These are phyloP conservation scores for Actinomortierella wolfii DNA, from an alignment of 371 early-diverging fungal genomes.

Conservation along the genomic window DNA sequence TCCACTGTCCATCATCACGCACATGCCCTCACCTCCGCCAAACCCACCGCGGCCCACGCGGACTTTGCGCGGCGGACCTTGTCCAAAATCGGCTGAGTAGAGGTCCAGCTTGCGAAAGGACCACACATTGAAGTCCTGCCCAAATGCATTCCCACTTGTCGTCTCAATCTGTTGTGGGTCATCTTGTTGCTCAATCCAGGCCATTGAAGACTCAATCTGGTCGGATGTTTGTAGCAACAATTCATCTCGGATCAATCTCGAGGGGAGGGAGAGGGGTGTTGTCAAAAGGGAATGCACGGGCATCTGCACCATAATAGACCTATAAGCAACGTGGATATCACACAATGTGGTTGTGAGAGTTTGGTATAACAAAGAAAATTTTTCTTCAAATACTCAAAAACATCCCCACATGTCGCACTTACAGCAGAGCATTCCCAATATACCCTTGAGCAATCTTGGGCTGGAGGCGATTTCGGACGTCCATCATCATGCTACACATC, in stretches of 20 bases:
- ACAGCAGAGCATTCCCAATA: slow-evolving; percentile 44
- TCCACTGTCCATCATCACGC: slow-evolving; percentile 38
- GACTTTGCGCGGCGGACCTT: slow-evolving; percentile 27
- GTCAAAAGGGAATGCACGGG: slow-evolving; percentile 43
- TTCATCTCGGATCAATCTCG: slow-evolving; percentile 36
- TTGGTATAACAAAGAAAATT: too few species aligned
- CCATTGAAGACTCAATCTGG: slow-evolving; percentile 31
- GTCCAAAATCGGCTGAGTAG: slow-evolving; percentile 39
- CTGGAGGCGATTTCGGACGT: slow-evolving; percentile 24
- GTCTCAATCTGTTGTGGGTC: slow-evolving; percentile 42
- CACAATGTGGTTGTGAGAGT: too few species aligned
- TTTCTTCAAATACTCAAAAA: too few species aligned
- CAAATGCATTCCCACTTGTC: slow-evolving; percentile 34
- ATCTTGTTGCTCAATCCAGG: slow-evolving; percentile 41
- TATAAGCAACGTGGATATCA: too few species aligned
- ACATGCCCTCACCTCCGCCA: slow-evolving; percentile 45
- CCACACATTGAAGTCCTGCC: slow-evolving; percentile 41
- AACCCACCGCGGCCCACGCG: slow-evolving; percentile 39
- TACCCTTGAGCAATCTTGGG: slow-evolving; percentile 29
- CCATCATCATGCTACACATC: slow-evolving; percentile 44
- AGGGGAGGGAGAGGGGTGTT: slow-evolving; percentile 39
- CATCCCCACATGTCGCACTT: too few species aligned
- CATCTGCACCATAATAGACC: slow-evolving; percentile 43
- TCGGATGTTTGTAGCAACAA: slow-evolving; percentile 37
- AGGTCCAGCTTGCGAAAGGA: slow-evolving; percentile 36